A percentile compares a stretch with the other conserved stretches of the same genome.
phyloP scores from a whole-genome alignment of 805 yeast species.

The Starmerella floricola region DNA sequence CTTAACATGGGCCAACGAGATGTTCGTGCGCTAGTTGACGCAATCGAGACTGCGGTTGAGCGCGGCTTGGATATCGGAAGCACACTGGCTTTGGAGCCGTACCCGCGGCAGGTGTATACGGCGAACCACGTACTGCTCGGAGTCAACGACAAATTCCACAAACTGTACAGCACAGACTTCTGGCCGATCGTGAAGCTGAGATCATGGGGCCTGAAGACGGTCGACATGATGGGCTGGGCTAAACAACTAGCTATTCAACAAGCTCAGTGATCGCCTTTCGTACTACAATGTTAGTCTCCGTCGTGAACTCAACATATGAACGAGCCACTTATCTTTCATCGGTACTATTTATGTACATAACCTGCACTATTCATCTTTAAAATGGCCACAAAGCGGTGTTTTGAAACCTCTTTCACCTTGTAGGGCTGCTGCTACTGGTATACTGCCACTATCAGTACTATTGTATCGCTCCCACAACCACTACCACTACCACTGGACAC shows the following conservation, averaged over 20 bases:
- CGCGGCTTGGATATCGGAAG: conserved; percentile 87
- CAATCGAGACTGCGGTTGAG: conserved; percentile 55
- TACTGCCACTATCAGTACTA: no score
- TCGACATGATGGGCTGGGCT: conserved; percentile 51
- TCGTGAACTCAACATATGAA: no score
- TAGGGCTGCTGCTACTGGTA: no score
- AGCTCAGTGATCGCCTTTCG: conserved; percentile 28
- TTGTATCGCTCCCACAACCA: not conserved
- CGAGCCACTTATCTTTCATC: no score
- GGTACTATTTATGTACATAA: not conserved
- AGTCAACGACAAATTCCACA: conserved; percentile 82
- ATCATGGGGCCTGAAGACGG: conserved; percentile 58
- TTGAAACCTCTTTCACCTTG: no score
- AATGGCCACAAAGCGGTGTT: no score
- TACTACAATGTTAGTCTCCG: no score
- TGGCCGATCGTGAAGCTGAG: conserved; percentile 65
- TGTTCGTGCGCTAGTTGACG: conserved; percentile 55
- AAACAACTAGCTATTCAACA: conserved; percentile 58
- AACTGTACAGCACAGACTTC: conserved; percentile 62
- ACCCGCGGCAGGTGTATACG: conserved; percentile 72
- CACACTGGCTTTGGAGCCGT: conserved; percentile 68
- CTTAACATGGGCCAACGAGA: conserved; percentile 95
- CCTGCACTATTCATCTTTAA: not conserved
- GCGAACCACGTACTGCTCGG: conserved; percentile 72
- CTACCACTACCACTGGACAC: not conserved